A percentile compares a stretch with the other conserved stretches of the same genome.
phyloP scores from a whole-genome alignment of 2,329 filamentous ascomycete species.

The Diaporthe citrichinensis region DNA sequence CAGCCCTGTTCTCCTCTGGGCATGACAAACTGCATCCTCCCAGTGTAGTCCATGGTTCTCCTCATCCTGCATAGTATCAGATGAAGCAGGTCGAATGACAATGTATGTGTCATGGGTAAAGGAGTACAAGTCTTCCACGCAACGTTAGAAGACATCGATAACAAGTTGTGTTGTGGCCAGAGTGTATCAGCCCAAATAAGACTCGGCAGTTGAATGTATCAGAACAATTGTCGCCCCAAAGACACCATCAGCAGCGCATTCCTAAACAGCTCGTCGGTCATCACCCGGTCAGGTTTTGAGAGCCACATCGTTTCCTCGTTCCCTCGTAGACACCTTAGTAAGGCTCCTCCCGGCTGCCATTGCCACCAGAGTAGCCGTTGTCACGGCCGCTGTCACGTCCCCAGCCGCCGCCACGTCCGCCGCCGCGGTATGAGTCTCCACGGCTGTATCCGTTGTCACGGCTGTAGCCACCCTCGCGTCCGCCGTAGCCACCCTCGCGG shows the following conservation, averaged over 20 bases:
- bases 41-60: not conserved
- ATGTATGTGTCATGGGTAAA: not conserved
- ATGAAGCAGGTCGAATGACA: not conserved
- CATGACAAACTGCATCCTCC: not conserved
- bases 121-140: not conserved
- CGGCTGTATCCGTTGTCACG: constrained; percentile 23
- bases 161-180: not conserved
- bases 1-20: not conserved
- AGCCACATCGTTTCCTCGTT: not conserved
- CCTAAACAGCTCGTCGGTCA: not conserved
- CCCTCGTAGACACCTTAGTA: constrained; percentile 13
- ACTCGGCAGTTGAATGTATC: not conserved
- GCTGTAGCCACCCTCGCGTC: constrained; percentile 11
- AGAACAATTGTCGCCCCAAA: constrained; percentile 18
- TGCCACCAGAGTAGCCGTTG: constrained; percentile 27
- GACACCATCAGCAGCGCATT: not conserved
- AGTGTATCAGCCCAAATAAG: constrained; percentile 8
- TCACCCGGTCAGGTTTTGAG: not conserved
- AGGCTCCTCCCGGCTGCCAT: constrained; percentile 27
- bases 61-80: not conserved
- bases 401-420: constrained; percentile 34
- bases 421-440: constrained; percentile 33
- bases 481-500: constrained; percentile 10
- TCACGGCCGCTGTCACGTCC: constrained; percentile 25
- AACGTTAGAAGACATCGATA: not conserved